Evolutionary conservation across 1,139 yeast species (phyloP).

Genomic region (Kazachstania sp.): DNA sequence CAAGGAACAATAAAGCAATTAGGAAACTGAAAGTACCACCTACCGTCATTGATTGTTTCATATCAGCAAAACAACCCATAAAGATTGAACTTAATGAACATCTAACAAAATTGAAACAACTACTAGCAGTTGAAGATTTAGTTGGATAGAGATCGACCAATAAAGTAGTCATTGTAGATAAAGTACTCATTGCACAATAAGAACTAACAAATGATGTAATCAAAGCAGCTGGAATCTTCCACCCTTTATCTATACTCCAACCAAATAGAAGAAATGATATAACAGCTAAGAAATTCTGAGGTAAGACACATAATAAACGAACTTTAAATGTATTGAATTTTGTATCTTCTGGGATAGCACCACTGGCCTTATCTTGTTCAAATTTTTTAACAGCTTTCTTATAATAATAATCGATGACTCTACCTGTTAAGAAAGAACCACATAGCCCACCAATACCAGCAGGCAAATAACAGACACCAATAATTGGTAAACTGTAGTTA

Average conservation of each 20-base stretch:
- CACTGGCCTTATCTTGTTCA: conserved; percentile 21
- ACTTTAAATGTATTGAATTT: conserved; percentile 41
- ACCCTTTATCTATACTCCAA: conserved; percentile 53
- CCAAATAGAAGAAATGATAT: conserved; percentile 48
- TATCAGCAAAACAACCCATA: conserved; percentile 50
- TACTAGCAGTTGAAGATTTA: conserved; percentile 52
- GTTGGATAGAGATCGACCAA: conserved; percentile 55
- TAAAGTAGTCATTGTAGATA: conserved; percentile 46
- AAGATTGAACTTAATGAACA: conserved; percentile 56
- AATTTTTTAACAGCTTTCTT: conserved; percentile 21
- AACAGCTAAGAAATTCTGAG: conserved; percentile 34
- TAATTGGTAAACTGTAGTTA: conserved; percentile 42
- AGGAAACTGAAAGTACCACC: conserved; percentile 62
- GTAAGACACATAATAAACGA: conserved; percentile 37
- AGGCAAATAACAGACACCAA: conserved; percentile 59
- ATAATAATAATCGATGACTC: conserved; percentile 40
- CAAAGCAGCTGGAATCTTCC: conserved; percentile 46
- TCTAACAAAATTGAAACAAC: conserved; percentile 51
- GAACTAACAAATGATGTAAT: conserved; percentile 49
- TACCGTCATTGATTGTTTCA: conserved; percentile 43
- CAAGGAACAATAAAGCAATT: conserved; percentile 30
- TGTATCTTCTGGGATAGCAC: conserved; percentile 19
- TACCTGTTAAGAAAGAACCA: conserved; percentile 46
- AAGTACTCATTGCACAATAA: conserved; percentile 43
- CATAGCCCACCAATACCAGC: conserved; percentile 48